Conservation (phyloP, 2,329 filamentous ascomycete genomes). For the Aspergillus ibericus region DNA sequence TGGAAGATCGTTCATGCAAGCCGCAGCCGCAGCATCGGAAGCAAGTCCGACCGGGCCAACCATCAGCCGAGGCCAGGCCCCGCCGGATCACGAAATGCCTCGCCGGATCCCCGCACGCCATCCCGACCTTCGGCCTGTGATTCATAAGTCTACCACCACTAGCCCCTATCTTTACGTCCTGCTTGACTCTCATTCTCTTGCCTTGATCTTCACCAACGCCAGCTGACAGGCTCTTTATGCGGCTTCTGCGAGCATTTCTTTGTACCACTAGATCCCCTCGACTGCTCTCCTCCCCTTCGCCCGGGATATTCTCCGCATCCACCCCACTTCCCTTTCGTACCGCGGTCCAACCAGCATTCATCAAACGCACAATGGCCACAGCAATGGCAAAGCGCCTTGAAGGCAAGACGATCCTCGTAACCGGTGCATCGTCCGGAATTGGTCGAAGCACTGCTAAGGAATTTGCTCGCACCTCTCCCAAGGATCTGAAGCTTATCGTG, state of each 20-base stretch:
- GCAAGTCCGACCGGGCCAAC: slow-evolving; percentile 23
- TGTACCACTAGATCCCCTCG: slow-evolving; percentile 28
- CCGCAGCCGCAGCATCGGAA: slow-evolving; percentile 10
- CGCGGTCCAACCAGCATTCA: slow-evolving; percentile 21
- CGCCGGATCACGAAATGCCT: slow-evolving; percentile 15
- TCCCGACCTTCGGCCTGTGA: slow-evolving; percentile 12
- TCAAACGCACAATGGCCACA: slow-evolving; percentile 59
- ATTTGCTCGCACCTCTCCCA: slow-evolving; percentile 82
- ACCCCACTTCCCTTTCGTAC: slow-evolving; percentile 21
- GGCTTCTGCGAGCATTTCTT: slow-evolving; percentile 20
- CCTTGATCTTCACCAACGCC: background rate
- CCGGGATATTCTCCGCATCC: slow-evolving; percentile 17
- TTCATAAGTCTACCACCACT: slow-evolving; percentile 1
- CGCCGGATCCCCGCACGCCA: slow-evolving; percentile 21
- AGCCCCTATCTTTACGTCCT: background rate
- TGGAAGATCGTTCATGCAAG: background rate
- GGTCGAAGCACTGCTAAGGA: slow-evolving; percentile 75
- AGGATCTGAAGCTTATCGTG: slow-evolving; percentile 77
- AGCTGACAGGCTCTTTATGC: slow-evolving; percentile 26
- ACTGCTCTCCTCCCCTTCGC: slow-evolving; percentile 15
- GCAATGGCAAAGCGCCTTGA: slow-evolving; percentile 78
- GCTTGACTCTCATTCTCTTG: background rate
- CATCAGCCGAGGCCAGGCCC: slow-evolving; percentile 16
- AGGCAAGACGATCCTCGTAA: slow-evolving; percentile 90
- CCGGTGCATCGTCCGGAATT: slow-evolving; percentile 91